Evolutionary conservation across 805 yeast species (phyloP).

Genomic region (Starmera dryadoides): DNA sequence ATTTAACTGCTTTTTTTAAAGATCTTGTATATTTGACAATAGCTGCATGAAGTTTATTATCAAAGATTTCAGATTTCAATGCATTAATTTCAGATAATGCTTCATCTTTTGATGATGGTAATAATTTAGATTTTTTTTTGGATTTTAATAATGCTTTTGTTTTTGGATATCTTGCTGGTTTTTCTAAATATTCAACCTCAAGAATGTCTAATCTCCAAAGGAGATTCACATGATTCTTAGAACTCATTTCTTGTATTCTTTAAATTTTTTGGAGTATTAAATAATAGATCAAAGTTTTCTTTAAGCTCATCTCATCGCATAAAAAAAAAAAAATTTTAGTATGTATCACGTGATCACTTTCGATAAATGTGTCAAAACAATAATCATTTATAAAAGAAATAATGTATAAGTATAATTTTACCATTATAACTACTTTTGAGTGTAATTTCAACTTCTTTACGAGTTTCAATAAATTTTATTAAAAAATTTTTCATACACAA

Average conservation of each 20-base stretch:
- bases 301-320: background rate
- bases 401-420: too few species aligned
- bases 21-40: slow-evolving; percentile 32
- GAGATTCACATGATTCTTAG: slow-evolving; percentile 26
- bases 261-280: background rate
- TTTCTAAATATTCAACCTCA: slow-evolving; percentile 38
- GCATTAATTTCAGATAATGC: slow-evolving; percentile 38
- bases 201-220: slow-evolving; percentile 51
- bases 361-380: too few species aligned
- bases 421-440: too few species aligned
- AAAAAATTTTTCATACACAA: too few species aligned
- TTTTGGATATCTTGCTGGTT: slow-evolving; percentile 39
- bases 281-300: background rate
- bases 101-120: slow-evolving; percentile 33
- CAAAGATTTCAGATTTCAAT: slow-evolving; percentile 37
- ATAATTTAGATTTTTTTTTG: slow-evolving; percentile 31
- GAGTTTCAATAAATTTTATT: too few species aligned
- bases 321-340: background rate
- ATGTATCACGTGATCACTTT: background rate
- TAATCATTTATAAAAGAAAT: too few species aligned
- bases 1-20: slow-evolving; percentile 22
- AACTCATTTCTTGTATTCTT: background rate
- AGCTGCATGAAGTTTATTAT: slow-evolving; percentile 42
- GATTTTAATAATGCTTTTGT: slow-evolving; percentile 35
- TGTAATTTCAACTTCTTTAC: too few species aligned